These are phyloP conservation scores for Brasenia schreberi DNA, from an alignment of 164 flowering plant genomes.

Conservation along the genomic window DNA sequence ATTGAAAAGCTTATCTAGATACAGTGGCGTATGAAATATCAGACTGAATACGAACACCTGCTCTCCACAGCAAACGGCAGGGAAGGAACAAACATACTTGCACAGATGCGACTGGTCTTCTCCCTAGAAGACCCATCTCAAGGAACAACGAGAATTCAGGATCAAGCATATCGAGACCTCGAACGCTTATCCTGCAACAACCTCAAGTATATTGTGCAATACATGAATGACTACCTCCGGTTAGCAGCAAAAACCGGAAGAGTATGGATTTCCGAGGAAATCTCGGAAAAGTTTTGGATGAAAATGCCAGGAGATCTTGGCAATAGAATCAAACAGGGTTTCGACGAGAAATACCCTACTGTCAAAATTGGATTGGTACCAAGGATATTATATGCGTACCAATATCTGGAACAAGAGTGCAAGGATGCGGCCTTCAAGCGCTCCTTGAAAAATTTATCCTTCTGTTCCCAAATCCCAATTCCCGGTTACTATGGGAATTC, in stretches of 20 bases:
- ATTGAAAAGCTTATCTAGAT: no score
- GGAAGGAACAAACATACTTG: background rate
- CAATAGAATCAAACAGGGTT: background rate
- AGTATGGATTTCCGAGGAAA: background rate
- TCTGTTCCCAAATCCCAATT: slow-evolving; percentile 1
- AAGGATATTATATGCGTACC: background rate
- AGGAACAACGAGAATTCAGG: slow-evolving; percentile 1
- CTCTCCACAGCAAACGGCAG: background rate
- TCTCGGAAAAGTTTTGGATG: background rate
- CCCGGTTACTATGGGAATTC: slow-evolving; percentile 2
- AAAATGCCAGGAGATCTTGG: background rate
- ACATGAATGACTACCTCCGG: background rate
- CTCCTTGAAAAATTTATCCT: background rate
- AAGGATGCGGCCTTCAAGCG: slow-evolving; percentile 1
- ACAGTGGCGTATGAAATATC: no score
- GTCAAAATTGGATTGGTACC: background rate
- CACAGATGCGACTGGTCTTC: slow-evolving; percentile 1
- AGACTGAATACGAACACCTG: background rate
- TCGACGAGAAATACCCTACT: background rate
- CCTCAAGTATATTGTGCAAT: background rate
- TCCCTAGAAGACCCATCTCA: background rate
- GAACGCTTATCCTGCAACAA: background rate
- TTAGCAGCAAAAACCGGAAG: slow-evolving; percentile 5
- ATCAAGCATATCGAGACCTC: background rate
- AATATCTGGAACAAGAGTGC: slow-evolving; percentile 1